These are phyloP conservation scores for Ophiostoma populinum DNA, from an alignment of 2,329 filamentous ascomycete species.

Conservation along the genomic window DNA sequence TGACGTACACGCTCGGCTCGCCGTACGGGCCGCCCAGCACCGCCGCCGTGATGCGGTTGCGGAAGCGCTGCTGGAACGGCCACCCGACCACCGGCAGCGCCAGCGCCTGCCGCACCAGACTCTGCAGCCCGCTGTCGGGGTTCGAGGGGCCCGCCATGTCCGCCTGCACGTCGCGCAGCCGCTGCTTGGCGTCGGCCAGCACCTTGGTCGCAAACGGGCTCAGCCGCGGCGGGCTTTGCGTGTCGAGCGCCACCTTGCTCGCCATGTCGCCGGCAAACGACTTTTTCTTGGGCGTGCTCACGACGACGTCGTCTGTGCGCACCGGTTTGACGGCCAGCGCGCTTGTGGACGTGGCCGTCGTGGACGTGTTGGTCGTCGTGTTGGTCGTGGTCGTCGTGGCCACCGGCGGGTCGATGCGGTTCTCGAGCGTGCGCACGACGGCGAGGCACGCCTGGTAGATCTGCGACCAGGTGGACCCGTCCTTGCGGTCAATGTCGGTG, in stretches of 20 bases:
- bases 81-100: constrained; percentile 37
- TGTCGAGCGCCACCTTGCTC: constrained; percentile 25
- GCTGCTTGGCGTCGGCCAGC: constrained; percentile 28
- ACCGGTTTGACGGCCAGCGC: constrained; percentile 24
- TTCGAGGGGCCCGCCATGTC: constrained; percentile 33
- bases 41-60: constrained; percentile 43
- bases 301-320: constrained; percentile 28
- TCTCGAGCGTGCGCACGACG: constrained; percentile 48
- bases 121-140: constrained; percentile 29
- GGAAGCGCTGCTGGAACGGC: constrained; percentile 54
- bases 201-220: constrained; percentile 34
- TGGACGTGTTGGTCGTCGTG: constrained; percentile 9
- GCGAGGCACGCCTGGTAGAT: constrained; percentile 52
- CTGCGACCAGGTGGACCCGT: constrained; percentile 68
- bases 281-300: constrained; percentile 19
- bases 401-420: constrained; percentile 38
- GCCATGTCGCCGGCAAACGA: constrained; percentile 24
- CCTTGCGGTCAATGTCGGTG: constrained; percentile 68
- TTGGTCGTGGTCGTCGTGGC: constrained; percentile 16
- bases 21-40: constrained; percentile 61
- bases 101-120: constrained; percentile 28
- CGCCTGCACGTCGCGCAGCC: constrained; percentile 35
- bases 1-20: constrained; percentile 47
- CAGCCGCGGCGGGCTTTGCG: constrained; percentile 31
- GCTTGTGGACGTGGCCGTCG: constrained; percentile 12